Conservation (phyloP, 2,329 filamentous ascomycete genomes). For the Pestalotiopsis sp. region DNA sequence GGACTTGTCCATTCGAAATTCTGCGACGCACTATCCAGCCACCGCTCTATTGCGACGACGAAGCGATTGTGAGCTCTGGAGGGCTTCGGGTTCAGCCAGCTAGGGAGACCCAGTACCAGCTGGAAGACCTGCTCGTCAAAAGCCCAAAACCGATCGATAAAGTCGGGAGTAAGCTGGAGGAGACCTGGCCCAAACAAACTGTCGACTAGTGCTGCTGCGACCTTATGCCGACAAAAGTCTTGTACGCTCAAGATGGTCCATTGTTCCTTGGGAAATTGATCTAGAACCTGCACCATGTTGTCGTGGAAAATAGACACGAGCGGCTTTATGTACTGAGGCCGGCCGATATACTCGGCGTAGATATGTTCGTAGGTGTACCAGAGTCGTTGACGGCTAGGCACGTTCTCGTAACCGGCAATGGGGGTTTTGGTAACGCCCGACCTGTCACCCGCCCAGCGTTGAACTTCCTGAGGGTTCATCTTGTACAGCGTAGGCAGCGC, state of each 20-base stretch:
- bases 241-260: conserved; percentile 24
- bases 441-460: conserved; percentile 18
- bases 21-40: conserved; percentile 17
- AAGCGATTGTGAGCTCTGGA: conserved; percentile 21
- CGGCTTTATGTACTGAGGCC: neutral
- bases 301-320: neutral
- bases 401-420: conserved; percentile 18
- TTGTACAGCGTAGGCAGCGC: conserved; percentile 19
- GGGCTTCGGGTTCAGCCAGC: conserved; percentile 22
- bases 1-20: conserved; percentile 23
- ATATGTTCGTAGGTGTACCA: conserved; percentile 21
- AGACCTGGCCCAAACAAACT: conserved; percentile 27
- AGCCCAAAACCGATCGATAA: conserved; percentile 27
- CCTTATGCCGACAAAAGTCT: conserved; percentile 22
- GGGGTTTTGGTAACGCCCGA: conserved; percentile 21
- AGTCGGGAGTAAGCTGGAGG: conserved; percentile 26
- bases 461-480: conserved; percentile 19
- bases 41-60: conserved; percentile 15
- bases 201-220: conserved; percentile 23
- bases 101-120: conserved; percentile 26
- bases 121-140: conserved; percentile 25
- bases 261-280: conserved; percentile 15
- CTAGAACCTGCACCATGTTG: neutral
- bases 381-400: conserved; percentile 20
- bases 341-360: neutral